Base-by-base conservation (phyloP, 1,284 basidiomycete genomes). In the Rhodotorula sp. region DNA sequence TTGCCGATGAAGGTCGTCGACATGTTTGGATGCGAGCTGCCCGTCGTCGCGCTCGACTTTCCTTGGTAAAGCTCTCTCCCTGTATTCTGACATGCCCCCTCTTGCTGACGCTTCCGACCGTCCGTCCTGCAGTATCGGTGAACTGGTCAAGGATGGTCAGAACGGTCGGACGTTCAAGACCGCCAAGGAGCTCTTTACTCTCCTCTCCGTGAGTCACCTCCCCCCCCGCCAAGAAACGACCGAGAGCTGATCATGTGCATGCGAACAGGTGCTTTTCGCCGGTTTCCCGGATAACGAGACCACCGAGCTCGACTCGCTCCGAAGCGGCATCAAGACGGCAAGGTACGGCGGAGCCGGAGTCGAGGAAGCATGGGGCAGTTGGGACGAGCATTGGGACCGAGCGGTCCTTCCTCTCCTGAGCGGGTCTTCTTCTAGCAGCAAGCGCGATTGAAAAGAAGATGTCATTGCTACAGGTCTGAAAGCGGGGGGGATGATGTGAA, bases 1-100 rank as follows among this genome's bases (percentile, higher is more conserved):
- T 84, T 99, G 64, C 97, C 97, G 2, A 99, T 99, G 97, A 99
- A 99, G 82, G 89, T 99, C 15, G 95, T 99, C 3, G 97, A 99
- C 81, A 98, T 99, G 97, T 97, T 99, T 81, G 97, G 97, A 0
- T 98, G 94, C 76, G 90, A 88, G 3, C 83, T 97, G 64, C 95
- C 95, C 0, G 97, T 98, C 6, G 91, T 95, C 73, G 95, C 97
- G 1, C 84, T 94, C 14, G 85, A 89, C 57, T 99, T 97, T 79
- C 83, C 85, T 52, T 97, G 91, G 92, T 93, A 74, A 3, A 26
- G 15, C n/a, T 10, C 19, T 59, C 15, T 16, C n/a, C 16, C 50
- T 49, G 7, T 21, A 59, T 16, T 45, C 6, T 21, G 47, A n/a
- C 43, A 47, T 52, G 21, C 0, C n/a, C 4, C 5, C 23, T n/a